Evolutionary conservation across 305 asterid species (phyloP).

Genomic region (Fraxinus angustifolia): DNA sequence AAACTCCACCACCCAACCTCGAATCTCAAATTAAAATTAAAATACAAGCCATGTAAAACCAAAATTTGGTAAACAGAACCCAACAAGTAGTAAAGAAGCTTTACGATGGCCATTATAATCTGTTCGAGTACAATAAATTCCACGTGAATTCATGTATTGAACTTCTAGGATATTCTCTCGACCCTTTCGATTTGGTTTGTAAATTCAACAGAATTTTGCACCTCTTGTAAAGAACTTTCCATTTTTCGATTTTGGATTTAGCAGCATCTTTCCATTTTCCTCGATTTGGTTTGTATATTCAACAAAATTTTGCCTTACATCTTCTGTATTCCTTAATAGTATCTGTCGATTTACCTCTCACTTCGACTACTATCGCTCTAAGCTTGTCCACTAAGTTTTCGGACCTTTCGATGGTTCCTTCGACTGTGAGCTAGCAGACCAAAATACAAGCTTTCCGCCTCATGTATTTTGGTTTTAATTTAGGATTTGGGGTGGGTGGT

Average conservation of each 20-base stretch:
- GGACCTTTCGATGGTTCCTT: slow-evolving; percentile 61
- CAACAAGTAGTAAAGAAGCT: not conserved
- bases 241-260: slow-evolving; percentile 22
- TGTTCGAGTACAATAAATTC: not conserved
- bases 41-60: no score
- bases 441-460: slow-evolving; percentile 31
- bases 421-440: slow-evolving; percentile 34
- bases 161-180: slow-evolving; percentile 71
- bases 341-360: slow-evolving; percentile 60
- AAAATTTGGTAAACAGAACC: not conserved
- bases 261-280: slow-evolving; percentile 30
- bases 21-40: no score
- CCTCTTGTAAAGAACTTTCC: slow-evolving; percentile 45
- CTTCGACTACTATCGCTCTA: slow-evolving; percentile 57
- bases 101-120: not conserved
- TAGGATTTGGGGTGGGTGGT: no score
- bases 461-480: no score
- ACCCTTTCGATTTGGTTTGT: slow-evolving; percentile 55
- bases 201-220: slow-evolving; percentile 36
- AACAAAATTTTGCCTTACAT: not conserved
- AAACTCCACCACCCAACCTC: no score
- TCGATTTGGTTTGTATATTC: no score
- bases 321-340: slow-evolving; percentile 29
- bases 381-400: slow-evolving; percentile 67
- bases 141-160: slow-evolving; percentile 53